Evolutionary conservation across 495 filamentous ascomycete genomes (phyloP).

Genomic region (Xylaria flabelliformis): DNA sequence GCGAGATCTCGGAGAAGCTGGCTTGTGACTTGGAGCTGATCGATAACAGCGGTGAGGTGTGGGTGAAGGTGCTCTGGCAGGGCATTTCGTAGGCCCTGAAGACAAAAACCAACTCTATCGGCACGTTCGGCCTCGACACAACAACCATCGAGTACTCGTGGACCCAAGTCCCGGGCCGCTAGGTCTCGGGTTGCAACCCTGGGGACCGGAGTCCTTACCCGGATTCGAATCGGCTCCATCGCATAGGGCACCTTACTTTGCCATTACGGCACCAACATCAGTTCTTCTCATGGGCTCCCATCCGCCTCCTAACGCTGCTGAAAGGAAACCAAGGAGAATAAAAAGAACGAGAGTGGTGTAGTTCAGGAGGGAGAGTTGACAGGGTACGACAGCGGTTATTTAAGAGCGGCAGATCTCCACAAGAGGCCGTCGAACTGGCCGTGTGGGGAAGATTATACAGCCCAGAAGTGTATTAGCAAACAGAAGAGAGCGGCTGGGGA

Average conservation of each 20-base stretch:
- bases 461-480: constrained; percentile 8
- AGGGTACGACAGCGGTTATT: constrained; percentile 13
- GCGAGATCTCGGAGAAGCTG: constrained; percentile 57
- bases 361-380: constrained; percentile 1
- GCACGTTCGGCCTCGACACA: constrained; percentile 54
- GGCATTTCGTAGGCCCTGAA: constrained; percentile 49
- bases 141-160: constrained; percentile 52
- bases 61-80: constrained; percentile 50
- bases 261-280: not conserved
- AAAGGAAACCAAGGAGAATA: not conserved
- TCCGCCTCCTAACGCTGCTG: not conserved
- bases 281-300: not conserved
- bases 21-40: constrained; percentile 49
- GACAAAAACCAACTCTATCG: constrained; percentile 45
- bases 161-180: constrained; percentile 31
- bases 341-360: not conserved
- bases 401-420: constrained; percentile 26
- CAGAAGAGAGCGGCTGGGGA: constrained; percentile 22
- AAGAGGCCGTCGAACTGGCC: constrained; percentile 30
- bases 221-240: constrained; percentile 23
- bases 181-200: constrained; percentile 9
- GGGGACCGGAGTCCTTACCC: constrained; percentile 17
- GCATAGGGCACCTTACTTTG: not conserved
- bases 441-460: constrained; percentile 26
- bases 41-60: constrained; percentile 50